A percentile compares a stretch with the other conserved stretches of the same genome.
Conservation (phyloP, 306 rosid species). For the Luffa aegyptiaca region DNA sequence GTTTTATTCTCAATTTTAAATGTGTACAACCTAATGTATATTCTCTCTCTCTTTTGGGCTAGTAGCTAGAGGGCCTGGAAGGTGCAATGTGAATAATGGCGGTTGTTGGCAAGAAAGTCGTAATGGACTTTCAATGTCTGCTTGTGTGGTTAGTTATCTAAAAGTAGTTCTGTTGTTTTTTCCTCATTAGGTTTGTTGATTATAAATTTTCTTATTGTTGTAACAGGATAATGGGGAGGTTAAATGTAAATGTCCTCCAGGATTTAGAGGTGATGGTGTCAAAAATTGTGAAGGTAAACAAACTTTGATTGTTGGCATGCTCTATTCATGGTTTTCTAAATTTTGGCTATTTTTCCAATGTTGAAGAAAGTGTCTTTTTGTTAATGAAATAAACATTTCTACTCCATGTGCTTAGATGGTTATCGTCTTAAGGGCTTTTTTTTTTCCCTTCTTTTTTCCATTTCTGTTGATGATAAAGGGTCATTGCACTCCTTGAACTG, state of each 20-base stretch:
- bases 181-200: not conserved
- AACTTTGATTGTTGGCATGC: not conserved
- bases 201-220: slow-evolving; percentile 10
- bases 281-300: slow-evolving; percentile 68
- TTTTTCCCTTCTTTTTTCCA: not conserved
- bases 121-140: slow-evolving; percentile 67
- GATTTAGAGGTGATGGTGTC: slow-evolving; percentile 86
- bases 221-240: slow-evolving; percentile 72
- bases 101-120: slow-evolving; percentile 91
- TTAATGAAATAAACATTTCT: not conserved
- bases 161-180: not conserved
- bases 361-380: not conserved
- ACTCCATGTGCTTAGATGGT: not conserved
- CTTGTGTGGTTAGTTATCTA: slow-evolving; percentile 59
- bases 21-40: not conserved
- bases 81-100: slow-evolving; percentile 90
- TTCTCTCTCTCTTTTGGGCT: slow-evolving; percentile 17
- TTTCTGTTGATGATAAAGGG: not conserved
- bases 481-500: not conserved
- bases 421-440: not conserved
- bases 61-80: slow-evolving; percentile 91
- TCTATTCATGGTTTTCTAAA: not conserved
- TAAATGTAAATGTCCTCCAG: slow-evolving; percentile 78
- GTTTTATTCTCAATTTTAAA: not conserved
- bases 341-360: not conserved